phyloP scores from a whole-genome alignment of 2,329 filamentous ascomycete species.

The Knoxdaviesia proteae region DNA sequence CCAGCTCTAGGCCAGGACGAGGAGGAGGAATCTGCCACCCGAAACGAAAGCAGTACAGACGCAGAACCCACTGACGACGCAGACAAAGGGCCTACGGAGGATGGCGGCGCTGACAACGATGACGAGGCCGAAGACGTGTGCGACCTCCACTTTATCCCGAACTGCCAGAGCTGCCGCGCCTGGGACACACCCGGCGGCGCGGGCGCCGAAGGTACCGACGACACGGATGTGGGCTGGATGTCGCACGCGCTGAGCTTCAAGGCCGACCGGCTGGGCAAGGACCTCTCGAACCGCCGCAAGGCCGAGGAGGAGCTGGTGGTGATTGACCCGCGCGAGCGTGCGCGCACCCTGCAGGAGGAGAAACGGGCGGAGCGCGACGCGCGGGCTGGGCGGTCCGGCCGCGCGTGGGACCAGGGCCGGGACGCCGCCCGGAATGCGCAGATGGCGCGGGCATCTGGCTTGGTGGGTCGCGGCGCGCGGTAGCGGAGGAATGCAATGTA shows the following conservation, averaged over 20 bases:
- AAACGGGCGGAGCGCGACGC: slow-evolving; percentile 37
- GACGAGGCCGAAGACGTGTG: slow-evolving; percentile 60
- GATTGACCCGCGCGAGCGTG: slow-evolving; percentile 77
- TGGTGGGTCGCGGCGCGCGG: slow-evolving; percentile 35
- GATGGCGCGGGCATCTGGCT: slow-evolving; percentile 28
- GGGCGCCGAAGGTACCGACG: slow-evolving; percentile 19
- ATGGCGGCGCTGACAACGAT: slow-evolving; percentile 11
- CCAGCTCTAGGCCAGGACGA: background rate
- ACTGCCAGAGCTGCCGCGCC: slow-evolving; percentile 76
- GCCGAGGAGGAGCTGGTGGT: slow-evolving; percentile 82
- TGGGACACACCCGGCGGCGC: slow-evolving; percentile 46
- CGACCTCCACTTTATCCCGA: slow-evolving; percentile 86
- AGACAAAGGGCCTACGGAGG: slow-evolving; percentile 10
- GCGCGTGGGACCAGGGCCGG: slow-evolving; percentile 34
- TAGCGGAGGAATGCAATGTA: slow-evolving; percentile 10
- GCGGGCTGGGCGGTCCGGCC: slow-evolving; percentile 25
- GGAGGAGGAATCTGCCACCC: background rate
- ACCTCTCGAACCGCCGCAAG: slow-evolving; percentile 74
- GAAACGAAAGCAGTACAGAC: background rate
- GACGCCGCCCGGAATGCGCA: slow-evolving; percentile 37
- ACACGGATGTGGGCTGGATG: slow-evolving; percentile 60
- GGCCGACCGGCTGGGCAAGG: slow-evolving; percentile 78
- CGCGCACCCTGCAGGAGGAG: slow-evolving; percentile 47
- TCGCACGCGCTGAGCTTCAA: slow-evolving; percentile 67
- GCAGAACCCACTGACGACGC: slow-evolving; percentile 1